phyloP scores from a whole-genome alignment of 805 yeast species.

The Yueomyces sinensis region DNA sequence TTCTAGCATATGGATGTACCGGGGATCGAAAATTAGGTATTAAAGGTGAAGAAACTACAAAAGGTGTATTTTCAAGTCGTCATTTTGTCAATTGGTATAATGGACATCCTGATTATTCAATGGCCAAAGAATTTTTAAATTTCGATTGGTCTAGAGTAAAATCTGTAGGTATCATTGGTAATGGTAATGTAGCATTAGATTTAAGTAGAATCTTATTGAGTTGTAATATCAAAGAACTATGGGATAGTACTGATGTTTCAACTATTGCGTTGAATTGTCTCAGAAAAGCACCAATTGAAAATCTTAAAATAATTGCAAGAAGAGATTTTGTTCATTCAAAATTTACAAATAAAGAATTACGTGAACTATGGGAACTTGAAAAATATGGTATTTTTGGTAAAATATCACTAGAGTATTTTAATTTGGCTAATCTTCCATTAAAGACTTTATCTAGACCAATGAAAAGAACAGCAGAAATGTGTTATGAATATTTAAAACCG shows the following conservation, averaged over 20 bases:
- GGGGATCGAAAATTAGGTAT: slow-evolving; percentile 39
- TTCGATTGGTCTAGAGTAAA: slow-evolving; percentile 52
- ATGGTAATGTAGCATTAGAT: slow-evolving; percentile 93
- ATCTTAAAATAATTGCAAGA: slow-evolving; percentile 68
- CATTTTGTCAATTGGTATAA: slow-evolving; percentile 95
- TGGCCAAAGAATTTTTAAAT: slow-evolving; percentile 24
- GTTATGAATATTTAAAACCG: slow-evolving; percentile 37
- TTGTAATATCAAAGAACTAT: slow-evolving; percentile 31
- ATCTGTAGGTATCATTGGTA: slow-evolving; percentile 76
- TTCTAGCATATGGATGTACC: slow-evolving; percentile 75
- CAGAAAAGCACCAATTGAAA: slow-evolving; percentile 37
- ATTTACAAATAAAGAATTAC: slow-evolving; percentile 81
- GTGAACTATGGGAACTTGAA: slow-evolving; percentile 63
- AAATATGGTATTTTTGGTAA: slow-evolving; percentile 37
- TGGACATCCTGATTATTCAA: slow-evolving; percentile 52
- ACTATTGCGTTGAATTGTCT: slow-evolving; percentile 44
- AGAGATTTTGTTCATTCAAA: slow-evolving; percentile 79
- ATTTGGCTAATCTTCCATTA: slow-evolving; percentile 15
- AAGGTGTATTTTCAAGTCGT: slow-evolving; percentile 68
- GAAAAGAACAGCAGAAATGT: slow-evolving; percentile 52
- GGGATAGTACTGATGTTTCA: slow-evolving; percentile 65
- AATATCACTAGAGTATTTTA: slow-evolving; percentile 26
- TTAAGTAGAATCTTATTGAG: slow-evolving; percentile 69
- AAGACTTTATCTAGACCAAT: slow-evolving; percentile 36
- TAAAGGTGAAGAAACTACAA: slow-evolving; percentile 40